Conservation (phyloP, 2,329 filamentous ascomycete species). For the Hawksworthiomyces lignivorus region DNA sequence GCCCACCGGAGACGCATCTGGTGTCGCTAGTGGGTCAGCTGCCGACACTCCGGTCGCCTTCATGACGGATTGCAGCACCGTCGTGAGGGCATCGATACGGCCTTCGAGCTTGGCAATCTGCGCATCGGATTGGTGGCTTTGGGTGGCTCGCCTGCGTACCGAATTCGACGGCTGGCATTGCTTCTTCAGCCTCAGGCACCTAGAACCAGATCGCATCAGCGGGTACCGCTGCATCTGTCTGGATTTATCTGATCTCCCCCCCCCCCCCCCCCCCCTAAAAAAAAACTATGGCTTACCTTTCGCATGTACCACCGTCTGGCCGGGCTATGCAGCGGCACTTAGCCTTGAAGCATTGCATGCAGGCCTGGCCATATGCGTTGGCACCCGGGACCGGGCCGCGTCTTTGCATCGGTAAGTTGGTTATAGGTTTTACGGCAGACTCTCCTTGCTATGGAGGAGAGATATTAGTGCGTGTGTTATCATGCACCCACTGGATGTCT, state of each 20-base stretch:
- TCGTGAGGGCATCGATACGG: constrained; percentile 25
- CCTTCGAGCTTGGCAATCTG: constrained; percentile 28
- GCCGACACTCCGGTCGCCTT: constrained; percentile 7
- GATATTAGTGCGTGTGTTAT: too few species aligned
- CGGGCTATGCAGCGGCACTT: constrained; percentile 11
- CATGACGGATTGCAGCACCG: constrained; percentile 22
- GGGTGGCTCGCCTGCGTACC: constrained; percentile 22
- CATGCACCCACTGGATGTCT: too few species aligned
- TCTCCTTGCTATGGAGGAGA: too few species aligned
- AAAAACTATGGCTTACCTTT: too few species aligned
- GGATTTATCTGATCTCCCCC: too few species aligned
- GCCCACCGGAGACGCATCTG: too few species aligned
- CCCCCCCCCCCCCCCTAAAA: too few species aligned
- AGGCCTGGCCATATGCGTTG: constrained; percentile 10
- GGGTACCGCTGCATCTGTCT: too few species aligned
- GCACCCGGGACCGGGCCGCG: constrained; percentile 1
- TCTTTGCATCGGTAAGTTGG: too few species aligned
- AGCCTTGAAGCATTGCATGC: constrained; percentile 9
- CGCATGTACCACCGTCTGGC: constrained; percentile 6
- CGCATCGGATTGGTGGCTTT: constrained; percentile 20
- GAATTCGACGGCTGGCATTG: constrained; percentile 26
- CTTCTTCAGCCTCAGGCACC: constrained; percentile 29
- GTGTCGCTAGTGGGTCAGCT: constrained; percentile 1
- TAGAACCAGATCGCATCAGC: too few species aligned
- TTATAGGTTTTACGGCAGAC: too few species aligned